phyloP scores from a whole-genome alignment of 2,329 filamentous ascomycete genomes.

The Anisogramma anomala region DNA sequence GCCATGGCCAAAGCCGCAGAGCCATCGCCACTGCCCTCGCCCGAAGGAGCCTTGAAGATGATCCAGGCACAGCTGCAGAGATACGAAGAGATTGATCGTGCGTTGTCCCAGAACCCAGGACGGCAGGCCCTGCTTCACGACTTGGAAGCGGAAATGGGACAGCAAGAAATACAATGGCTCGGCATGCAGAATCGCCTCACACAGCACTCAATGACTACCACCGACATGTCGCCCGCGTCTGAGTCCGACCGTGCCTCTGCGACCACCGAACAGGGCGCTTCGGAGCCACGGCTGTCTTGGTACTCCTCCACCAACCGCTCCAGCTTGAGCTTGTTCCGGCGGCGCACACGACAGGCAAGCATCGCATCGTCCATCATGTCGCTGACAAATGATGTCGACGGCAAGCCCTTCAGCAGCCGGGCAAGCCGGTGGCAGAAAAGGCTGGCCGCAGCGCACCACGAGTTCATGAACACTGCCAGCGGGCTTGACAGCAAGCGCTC shows the following conservation, averaged over 20 bases:
- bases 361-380: conserved; percentile 5
- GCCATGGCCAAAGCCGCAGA: conserved; percentile 36
- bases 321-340: conserved; percentile 14
- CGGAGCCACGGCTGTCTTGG: conserved; percentile 10
- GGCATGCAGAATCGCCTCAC: conserved; percentile 41
- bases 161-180: conserved; percentile 49
- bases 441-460: conserved; percentile 33
- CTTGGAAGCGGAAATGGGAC: conserved; percentile 50
- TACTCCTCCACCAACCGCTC: conserved; percentile 2
- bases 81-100: conserved; percentile 31
- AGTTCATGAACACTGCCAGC: conserved; percentile 32
- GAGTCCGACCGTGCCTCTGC: conserved; percentile 22
- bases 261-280: background rate
- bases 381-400: conserved; percentile 19
- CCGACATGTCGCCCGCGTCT: conserved; percentile 24
- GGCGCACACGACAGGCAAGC: conserved; percentile 27
- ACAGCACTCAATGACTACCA: conserved; percentile 39
- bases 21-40: conserved; percentile 42
- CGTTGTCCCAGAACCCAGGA: conserved; percentile 26
- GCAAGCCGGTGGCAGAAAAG: conserved; percentile 33
- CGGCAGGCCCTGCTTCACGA: conserved; percentile 42
- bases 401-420: conserved; percentile 21
- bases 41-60: conserved; percentile 34
- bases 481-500: conserved; percentile 26
- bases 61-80: conserved; percentile 42